Evolutionary conservation across 768 basidiomycete species (phyloP), one percentile per base, ranked within the genome.

Genomic region (Termitomyces heimii): DNA sequence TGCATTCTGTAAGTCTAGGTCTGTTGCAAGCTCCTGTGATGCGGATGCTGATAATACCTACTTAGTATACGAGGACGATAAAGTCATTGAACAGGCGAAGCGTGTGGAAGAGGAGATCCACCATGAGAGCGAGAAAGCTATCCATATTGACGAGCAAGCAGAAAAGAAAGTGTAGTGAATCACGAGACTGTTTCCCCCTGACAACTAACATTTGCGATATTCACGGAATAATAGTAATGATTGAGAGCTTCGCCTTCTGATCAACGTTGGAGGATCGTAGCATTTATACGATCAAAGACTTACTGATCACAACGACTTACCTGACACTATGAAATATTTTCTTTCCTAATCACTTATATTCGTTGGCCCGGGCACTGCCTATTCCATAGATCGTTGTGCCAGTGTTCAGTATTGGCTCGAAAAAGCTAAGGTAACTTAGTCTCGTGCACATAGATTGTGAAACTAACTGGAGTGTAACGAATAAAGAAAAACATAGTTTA

Each of bases 1-100:
- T 22, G 77, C 82, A 0, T 84, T 84, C 75, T 68, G 81, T 83
- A 61, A 51, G 81, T 74, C 14, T 37, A n/a, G 6, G 13, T 26
- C 29, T 29, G 16, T 20, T 26, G 5, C 14, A 13, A n/a, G n/a
- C 18, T 37, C n/a, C n/a, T 26, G 16, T 20, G 18, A 35, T 8
- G 13, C 2, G 2, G 20, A 37, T 37, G 20, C 45, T 55, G 35
- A 55, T 29, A 6, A 20, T 13, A 29, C 14, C 44, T 18, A 4
- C 10, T 37, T n/a, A 55, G 77, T 80, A 61, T 79, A 74, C 63
- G 79, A 79, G 64, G 72, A 70, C 22, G 74, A 78, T 43, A 70
- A 74, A 53, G 62, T 73, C 32, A 66, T 68, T 46, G 73, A 77
- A 52, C 77, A 79, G 61, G 69, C 70, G 61, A 70, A 71, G 53